These are phyloP conservation scores for Macrocybe gigantea DNA, from an alignment of 768 basidiomycete species.

Conservation along the genomic window DNA sequence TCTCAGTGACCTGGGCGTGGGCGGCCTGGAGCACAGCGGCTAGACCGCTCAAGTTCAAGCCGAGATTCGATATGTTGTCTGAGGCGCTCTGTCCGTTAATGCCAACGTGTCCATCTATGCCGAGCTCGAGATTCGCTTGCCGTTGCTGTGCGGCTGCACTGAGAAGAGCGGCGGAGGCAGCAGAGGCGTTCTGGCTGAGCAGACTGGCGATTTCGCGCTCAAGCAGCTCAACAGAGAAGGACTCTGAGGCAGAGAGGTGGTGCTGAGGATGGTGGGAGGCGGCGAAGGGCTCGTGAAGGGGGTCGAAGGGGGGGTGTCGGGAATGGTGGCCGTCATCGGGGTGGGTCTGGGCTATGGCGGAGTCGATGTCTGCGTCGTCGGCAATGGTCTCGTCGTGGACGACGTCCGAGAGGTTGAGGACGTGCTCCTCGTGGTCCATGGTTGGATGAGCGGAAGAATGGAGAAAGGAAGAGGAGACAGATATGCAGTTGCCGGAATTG, in stretches of 20 bases:
- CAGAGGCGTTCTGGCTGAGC: constrained; percentile 69
- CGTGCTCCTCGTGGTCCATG: constrained; percentile 57
- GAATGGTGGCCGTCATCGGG: constrained; percentile 22
- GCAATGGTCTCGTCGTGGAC: constrained; percentile 74
- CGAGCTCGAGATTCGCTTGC: constrained; percentile 39
- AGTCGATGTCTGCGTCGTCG: constrained; percentile 40
- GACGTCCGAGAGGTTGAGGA: constrained; percentile 76
- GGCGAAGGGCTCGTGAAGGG: constrained; percentile 29
- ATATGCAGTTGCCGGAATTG: constrained; percentile 10
- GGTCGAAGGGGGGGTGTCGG: constrained; percentile 18
- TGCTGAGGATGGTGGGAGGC: constrained; percentile 30
- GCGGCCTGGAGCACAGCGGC: constrained; percentile 81
- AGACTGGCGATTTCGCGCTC: constrained; percentile 75
- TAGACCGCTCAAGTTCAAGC: constrained; percentile 55
- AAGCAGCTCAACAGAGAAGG: constrained; percentile 65
- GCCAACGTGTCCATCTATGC: constrained; percentile 18
- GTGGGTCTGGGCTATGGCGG: constrained; percentile 23
- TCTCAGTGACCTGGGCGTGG: constrained; percentile 51
- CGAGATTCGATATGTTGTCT: constrained; percentile 36
- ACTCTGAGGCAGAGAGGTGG: constrained; percentile 34
- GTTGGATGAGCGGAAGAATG: constrained; percentile 7
- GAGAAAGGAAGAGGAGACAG: constrained; percentile 12
- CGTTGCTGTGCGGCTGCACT: constrained; percentile 66
- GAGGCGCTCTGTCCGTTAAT: constrained; percentile 20
- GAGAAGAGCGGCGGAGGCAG: constrained; percentile 57